Percentiles rank a stretch among this genome's conserved stretches.
Evolutionary conservation across 345 rosid species (phyloP).

Genomic region (Anacardium occidentale): DNA sequence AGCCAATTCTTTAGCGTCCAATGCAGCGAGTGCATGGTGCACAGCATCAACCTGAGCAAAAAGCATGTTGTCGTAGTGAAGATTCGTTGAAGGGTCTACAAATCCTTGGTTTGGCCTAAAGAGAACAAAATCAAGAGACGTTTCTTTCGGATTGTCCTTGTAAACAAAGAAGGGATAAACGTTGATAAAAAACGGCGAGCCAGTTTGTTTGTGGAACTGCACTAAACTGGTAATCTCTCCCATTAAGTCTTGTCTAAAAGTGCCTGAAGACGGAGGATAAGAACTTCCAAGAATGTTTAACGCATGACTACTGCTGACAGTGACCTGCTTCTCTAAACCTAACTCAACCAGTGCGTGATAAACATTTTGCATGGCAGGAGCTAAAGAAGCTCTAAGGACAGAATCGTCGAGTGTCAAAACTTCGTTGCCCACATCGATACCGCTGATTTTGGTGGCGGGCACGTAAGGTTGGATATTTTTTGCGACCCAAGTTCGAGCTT

Average conservation of each 20-base stretch:
- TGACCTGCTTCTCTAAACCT: conserved; percentile 37
- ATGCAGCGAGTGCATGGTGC: conserved; percentile 34
- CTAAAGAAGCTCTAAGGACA: conserved; percentile 20
- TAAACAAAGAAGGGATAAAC: conserved; percentile 53
- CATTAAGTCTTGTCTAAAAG: conserved; percentile 41
- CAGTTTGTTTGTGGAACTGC: conserved; percentile 35
- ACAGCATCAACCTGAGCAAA: conserved; percentile 51
- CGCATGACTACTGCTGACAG: conserved; percentile 47
- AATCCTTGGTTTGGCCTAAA: conserved; percentile 44
- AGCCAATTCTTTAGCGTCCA: conserved; percentile 38
- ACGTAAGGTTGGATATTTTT: conserved; percentile 39
- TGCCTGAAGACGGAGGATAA: conserved; percentile 32
- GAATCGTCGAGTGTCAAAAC: conserved; percentile 41
- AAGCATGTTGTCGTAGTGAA: conserved; percentile 48
- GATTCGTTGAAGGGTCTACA: conserved; percentile 34
- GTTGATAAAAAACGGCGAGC: conserved; percentile 47
- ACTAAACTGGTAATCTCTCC: conserved; percentile 27
- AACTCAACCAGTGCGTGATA: conserved; percentile 35
- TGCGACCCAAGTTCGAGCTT: conserved; percentile 44
- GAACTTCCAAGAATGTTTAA: conserved; percentile 45
- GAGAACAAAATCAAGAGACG: conserved; percentile 42
- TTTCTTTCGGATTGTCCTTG: conserved; percentile 40
- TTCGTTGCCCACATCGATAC: conserved; percentile 50
- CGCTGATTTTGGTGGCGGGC: conserved; percentile 44
- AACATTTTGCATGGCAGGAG: conserved; percentile 46